Evolutionary conservation across 345 rosid species (phyloP).

Genomic region (Linum lewisii): DNA sequence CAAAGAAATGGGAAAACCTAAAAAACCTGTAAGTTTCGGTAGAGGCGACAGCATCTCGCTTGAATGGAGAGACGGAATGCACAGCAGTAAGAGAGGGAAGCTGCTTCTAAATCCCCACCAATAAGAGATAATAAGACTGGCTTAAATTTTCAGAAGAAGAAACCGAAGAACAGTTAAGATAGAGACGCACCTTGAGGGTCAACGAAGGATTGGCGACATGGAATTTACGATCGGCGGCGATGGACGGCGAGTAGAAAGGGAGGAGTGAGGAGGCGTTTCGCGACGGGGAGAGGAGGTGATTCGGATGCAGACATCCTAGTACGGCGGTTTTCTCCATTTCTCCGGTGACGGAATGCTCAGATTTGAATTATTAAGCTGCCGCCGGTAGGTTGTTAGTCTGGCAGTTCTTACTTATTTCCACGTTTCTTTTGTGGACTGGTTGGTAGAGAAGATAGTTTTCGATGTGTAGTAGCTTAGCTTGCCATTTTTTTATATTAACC

Average conservation of each 20-base stretch:
- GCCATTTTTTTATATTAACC: too few species aligned
- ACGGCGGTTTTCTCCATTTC: constrained; percentile 51
- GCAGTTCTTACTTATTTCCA: not conserved
- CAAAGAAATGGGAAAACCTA: not conserved
- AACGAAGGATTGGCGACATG: constrained; percentile 13
- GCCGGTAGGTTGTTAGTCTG: not conserved
- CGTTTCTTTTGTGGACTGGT: too few species aligned
- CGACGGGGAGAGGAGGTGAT: constrained; percentile 34
- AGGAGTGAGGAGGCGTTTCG: constrained; percentile 16
- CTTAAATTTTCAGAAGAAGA: not conserved
- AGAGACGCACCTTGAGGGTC: constrained; percentile 32
- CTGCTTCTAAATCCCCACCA: constrained; percentile 26
- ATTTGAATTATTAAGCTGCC: not conserved
- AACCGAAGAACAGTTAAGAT: not conserved
- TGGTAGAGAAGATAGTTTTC: too few species aligned
- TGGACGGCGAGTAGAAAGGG: constrained; percentile 10
- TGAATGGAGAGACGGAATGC: constrained; percentile 25
- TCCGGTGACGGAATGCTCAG: not conserved
- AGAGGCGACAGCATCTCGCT: constrained; percentile 28
- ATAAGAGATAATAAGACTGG: not conserved
- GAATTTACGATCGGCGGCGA: constrained; percentile 14
- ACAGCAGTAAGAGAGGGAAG: constrained; percentile 14
- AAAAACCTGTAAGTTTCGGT: constrained; percentile 35
- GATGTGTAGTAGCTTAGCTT: too few species aligned
- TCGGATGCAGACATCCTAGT: constrained; percentile 25